Percentiles rank a stretch among this genome's conserved stretches.
Evolutionary conservation across 164 flowering plant genomes (phyloP).

Genomic region (Chimonanthus praecox): DNA sequence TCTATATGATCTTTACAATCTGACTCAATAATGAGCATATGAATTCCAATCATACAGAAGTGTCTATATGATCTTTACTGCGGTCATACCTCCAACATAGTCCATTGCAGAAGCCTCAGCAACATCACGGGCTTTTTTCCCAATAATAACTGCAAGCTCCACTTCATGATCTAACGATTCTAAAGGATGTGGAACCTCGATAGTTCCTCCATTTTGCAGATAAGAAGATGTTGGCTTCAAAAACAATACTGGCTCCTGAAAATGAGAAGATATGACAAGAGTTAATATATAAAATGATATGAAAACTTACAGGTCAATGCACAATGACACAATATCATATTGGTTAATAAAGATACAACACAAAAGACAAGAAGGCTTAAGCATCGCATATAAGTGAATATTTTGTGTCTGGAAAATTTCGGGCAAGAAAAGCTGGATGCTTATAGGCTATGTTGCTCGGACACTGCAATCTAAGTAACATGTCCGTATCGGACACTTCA

Average conservation of each 20-base stretch:
- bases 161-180: conserved; percentile 79
- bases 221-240: conserved; percentile 95
- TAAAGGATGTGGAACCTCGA: conserved; percentile 70
- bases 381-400: neutral
- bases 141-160: conserved; percentile 86
- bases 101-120: conserved; percentile 80
- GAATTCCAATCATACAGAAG: too few relatives aligned
- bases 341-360: neutral
- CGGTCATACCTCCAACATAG: conserved; percentile 68
- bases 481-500: too few relatives aligned
- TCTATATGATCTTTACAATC: too few relatives aligned
- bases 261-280: neutral
- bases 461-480: too few relatives aligned
- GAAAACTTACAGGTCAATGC: too few relatives aligned
- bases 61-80: too few relatives aligned
- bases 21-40: too few relatives aligned
- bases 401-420: neutral
- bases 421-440: neutral
- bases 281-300: too few relatives aligned
- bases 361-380: neutral
- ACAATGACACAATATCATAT: neutral
- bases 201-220: conserved; percentile 78
- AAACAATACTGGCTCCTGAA: conserved; percentile 90
- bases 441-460: neutral
- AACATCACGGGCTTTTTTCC: conserved; percentile 78